phyloP scores from a whole-genome alignment of 345 rosid genomes.

The Eucalyptus dawsonii region DNA sequence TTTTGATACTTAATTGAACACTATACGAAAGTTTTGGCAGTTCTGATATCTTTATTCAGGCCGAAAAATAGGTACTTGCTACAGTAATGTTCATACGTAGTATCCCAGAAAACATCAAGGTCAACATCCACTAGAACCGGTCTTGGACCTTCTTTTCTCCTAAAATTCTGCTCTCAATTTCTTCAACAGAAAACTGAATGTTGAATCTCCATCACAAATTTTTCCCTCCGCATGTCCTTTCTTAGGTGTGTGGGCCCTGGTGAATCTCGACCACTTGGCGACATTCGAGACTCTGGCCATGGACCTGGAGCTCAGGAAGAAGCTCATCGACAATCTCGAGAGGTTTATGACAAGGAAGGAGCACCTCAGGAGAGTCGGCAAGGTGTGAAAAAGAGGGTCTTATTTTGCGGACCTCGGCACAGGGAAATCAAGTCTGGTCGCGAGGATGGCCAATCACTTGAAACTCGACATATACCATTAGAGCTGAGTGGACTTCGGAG shows the following conservation, averaged over 20 bases:
- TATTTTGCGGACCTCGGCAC: conserved; percentile 3
- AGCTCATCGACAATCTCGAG: neutral
- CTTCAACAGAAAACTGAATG: neutral
- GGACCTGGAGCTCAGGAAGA: neutral
- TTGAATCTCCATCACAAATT: neutral
- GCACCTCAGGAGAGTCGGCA: neutral
- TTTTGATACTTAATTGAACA: too few relatives aligned
- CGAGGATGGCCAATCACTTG: neutral
- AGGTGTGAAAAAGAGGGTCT: conserved; percentile 2
- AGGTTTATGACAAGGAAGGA: neutral
- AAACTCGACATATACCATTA: neutral
- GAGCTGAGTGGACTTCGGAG: neutral
- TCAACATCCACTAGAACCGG: neutral
- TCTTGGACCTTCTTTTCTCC: neutral
- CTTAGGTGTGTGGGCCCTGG: conserved; percentile 34
- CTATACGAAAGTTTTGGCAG: too few relatives aligned
- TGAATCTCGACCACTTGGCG: conserved; percentile 15
- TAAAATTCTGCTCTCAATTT: neutral
- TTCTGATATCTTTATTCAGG: too few relatives aligned
- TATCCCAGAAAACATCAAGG: neutral
- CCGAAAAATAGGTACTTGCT: too few relatives aligned
- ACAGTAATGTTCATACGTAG: neutral
- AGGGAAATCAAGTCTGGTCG: neutral
- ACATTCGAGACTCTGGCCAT: conserved; percentile 1
- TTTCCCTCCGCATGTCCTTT: too few relatives aligned